A percentile compares a stretch with the other conserved stretches of the same genome.
These are phyloP conservation scores for Nectriaceae sp. DNA, from an alignment of 2,329 filamentous ascomycete genomes.

Conservation along the genomic window DNA sequence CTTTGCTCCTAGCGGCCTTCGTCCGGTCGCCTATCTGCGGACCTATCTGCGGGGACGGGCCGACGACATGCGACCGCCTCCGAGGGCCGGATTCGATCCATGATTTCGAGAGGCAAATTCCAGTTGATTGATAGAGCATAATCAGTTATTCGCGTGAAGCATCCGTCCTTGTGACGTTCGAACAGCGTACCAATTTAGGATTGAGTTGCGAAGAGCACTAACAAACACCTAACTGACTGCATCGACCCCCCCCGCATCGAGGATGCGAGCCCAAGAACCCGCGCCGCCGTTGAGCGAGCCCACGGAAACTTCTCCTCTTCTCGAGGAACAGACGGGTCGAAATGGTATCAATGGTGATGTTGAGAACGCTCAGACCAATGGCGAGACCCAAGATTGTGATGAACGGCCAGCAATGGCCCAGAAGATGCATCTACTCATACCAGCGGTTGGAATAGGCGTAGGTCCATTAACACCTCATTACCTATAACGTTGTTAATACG, in stretches of 20 bases:
- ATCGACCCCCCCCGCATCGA: background rate
- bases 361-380: slow-evolving; percentile 12
- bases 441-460: slow-evolving; percentile 42
- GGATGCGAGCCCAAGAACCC: background rate
- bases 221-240: too few relatives aligned
- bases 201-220: too few relatives aligned
- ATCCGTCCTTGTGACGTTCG: too few relatives aligned
- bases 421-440: slow-evolving; percentile 41
- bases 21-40: background rate
- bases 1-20: too few relatives aligned
- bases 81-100: background rate
- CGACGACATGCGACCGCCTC: background rate
- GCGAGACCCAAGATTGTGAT: slow-evolving; percentile 1
- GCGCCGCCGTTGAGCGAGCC: background rate
- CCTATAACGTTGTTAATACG: background rate
- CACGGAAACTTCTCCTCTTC: slow-evolving; percentile 29
- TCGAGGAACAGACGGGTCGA: slow-evolving; percentile 13
- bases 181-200: too few relatives aligned
- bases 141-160: too few relatives aligned
- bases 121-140: too few relatives aligned
- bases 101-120: too few relatives aligned
- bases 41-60: background rate
- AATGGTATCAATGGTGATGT: slow-evolving; percentile 6
- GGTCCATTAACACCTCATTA: slow-evolving; percentile 3
- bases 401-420: slow-evolving; percentile 25